Conservation (phyloP, 1,139 yeast genomes). For the Saccharomycopsis hybrid region DNA sequence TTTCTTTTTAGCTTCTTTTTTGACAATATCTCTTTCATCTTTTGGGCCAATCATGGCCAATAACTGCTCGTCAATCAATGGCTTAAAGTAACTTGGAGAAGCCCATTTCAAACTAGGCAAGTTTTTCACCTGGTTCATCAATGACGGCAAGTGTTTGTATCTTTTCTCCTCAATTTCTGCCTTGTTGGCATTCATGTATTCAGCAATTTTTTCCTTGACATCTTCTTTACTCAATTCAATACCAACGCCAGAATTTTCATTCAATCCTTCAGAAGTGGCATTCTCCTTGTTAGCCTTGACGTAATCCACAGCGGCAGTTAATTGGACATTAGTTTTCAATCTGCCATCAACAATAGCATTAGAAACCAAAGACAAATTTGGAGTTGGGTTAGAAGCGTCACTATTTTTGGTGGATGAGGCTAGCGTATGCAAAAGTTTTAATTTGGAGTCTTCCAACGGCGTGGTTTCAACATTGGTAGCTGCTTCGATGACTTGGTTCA, state of each 20-base stretch:
- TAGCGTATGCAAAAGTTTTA: constrained; percentile 65
- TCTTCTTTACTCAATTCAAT: constrained; percentile 60
- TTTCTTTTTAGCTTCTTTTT: constrained; percentile 63
- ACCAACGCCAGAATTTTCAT: constrained; percentile 76
- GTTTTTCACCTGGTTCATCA: constrained; percentile 70
- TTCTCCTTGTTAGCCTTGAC: constrained; percentile 41
- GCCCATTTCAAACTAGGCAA: constrained; percentile 87
- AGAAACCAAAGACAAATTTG: constrained; percentile 45
- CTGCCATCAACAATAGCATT: constrained; percentile 59
- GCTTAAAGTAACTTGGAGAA: constrained; percentile 76
- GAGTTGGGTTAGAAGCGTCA: constrained; percentile 30
- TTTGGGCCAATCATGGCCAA: constrained; percentile 79
- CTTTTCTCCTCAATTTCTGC: constrained; percentile 60
- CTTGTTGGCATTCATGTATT: constrained; percentile 53
- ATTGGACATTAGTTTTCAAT: constrained; percentile 62
- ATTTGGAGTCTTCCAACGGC: constrained; percentile 43
- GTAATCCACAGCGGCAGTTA: constrained; percentile 75
- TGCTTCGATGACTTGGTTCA: constrained; percentile 45
- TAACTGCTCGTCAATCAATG: constrained; percentile 71
- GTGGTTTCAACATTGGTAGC: constrained; percentile 28
- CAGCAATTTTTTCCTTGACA: constrained; percentile 49
- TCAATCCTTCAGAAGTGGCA: constrained; percentile 43
- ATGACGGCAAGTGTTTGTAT: constrained; percentile 68
- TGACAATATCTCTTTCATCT: constrained; percentile 85
- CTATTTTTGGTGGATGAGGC: constrained; percentile 58